Conservation (phyloP, 495 filamentous ascomycete genomes). For the Bryoglossum gracile region DNA sequence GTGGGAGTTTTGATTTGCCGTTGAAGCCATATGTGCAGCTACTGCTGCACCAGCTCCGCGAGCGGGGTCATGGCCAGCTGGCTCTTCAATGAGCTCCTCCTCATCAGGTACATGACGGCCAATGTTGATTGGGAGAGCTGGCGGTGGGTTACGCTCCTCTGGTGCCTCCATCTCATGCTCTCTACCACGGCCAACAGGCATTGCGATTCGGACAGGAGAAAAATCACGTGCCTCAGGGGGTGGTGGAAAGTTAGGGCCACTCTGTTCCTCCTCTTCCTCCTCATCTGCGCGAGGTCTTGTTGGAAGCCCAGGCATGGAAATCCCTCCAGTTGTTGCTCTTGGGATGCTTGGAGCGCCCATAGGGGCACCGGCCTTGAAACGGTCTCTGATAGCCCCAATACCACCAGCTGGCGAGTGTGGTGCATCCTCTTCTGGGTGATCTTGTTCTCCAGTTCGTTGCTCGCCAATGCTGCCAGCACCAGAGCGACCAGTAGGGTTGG, state of each 20-base stretch:
- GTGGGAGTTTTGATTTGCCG: constrained; percentile 16
- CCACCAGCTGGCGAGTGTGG: constrained; percentile 48
- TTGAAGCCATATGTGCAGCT: constrained; percentile 27
- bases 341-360: constrained; percentile 51
- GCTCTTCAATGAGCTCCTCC: constrained; percentile 56
- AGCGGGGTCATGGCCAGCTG: constrained; percentile 51
- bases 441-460: constrained; percentile 51
- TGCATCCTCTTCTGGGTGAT: constrained; percentile 36
- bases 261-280: constrained; percentile 45
- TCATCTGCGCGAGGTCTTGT: constrained; percentile 46
- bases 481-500: constrained; percentile 59
- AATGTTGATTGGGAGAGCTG: constrained; percentile 47
- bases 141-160: constrained; percentile 31
- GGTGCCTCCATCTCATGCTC: constrained; percentile 46
- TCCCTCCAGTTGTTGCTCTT: constrained; percentile 39
- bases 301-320: constrained; percentile 71
- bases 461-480: constrained; percentile 47
- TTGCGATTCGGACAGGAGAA: constrained; percentile 80
- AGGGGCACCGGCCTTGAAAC: constrained; percentile 62
- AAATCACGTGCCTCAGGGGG: constrained; percentile 49
- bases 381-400: constrained; percentile 65
- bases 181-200: constrained; percentile 66
- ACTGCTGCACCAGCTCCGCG: constrained; percentile 44
- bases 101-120: constrained; percentile 56
- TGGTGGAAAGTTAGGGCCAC: constrained; percentile 44